Conservation (phyloP, 108 stramenopile species). For the Skeletonema menzelii region DNA sequence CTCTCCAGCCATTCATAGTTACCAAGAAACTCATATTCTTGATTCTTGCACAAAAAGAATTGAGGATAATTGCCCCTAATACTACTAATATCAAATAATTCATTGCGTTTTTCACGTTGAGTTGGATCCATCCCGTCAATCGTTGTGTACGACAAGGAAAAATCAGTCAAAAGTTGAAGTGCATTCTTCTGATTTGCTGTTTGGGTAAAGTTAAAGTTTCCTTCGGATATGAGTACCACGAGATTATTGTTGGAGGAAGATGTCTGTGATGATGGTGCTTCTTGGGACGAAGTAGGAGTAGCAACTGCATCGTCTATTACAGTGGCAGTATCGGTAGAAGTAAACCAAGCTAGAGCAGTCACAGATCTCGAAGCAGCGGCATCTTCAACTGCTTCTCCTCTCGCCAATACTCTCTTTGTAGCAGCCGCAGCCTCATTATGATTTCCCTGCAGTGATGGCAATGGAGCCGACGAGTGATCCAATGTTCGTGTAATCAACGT, state of each 20-base stretch:
- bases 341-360: slow-evolving; percentile 14
- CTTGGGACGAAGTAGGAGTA: not conserved
- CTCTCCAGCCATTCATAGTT: not conserved
- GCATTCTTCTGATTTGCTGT: not conserved
- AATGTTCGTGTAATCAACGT: slow-evolving; percentile 27
- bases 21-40: not conserved
- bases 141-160: not conserved
- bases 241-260: not conserved
- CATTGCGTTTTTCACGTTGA: not conserved
- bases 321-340: slow-evolving; percentile 1
- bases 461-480: not conserved
- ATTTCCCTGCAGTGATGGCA: not conserved
- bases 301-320: not conserved
- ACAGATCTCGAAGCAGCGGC: slow-evolving; percentile 21
- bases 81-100: not conserved
- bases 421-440: not conserved
- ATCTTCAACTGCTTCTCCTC: slow-evolving; percentile 35
- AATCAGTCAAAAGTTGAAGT: not conserved
- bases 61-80: not conserved
- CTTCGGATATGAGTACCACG: slow-evolving; percentile 1
- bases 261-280: not conserved
- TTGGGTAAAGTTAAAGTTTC: not conserved
- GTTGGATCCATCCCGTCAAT: not conserved
- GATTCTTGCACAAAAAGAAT: not conserved
- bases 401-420: slow-evolving; percentile 19